These are phyloP conservation scores for Strobilomyces dryophilus DNA, from an alignment of 768 basidiomycete species.

Conservation along the genomic window DNA sequence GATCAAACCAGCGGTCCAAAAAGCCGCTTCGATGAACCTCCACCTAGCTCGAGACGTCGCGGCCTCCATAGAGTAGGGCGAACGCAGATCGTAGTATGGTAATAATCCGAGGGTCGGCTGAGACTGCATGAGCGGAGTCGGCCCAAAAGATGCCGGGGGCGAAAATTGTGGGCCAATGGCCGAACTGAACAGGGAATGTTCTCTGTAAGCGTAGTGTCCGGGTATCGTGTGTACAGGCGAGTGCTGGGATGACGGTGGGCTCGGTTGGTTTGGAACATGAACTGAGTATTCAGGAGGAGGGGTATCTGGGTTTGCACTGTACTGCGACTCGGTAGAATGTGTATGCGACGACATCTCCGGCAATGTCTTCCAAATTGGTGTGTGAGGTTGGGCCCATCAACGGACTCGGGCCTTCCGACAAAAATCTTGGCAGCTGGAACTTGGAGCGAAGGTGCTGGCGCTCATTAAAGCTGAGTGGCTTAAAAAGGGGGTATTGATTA, in stretches of 20 bases:
- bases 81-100: slow-evolving; percentile 43
- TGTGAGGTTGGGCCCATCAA: background rate
- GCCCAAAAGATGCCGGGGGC: slow-evolving; percentile 29
- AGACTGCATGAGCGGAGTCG: slow-evolving; percentile 38
- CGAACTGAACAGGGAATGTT: slow-evolving; percentile 17
- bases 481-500: background rate
- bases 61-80: slow-evolving; percentile 34
- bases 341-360: slow-evolving; percentile 12
- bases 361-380: background rate
- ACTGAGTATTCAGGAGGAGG: slow-evolving; percentile 29
- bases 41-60: slow-evolving; percentile 38
- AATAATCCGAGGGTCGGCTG: slow-evolving; percentile 32
- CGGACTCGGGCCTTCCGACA: background rate
- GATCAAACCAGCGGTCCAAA: slow-evolving; percentile 37
- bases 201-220: slow-evolving; percentile 12
- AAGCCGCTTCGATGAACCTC: slow-evolving; percentile 41
- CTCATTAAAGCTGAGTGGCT: background rate
- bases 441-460: background rate
- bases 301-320: slow-evolving; percentile 23
- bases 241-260: slow-evolving; percentile 16
- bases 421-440: background rate
- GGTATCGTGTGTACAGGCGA: slow-evolving; percentile 11
- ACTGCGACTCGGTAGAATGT: slow-evolving; percentile 15
- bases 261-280: slow-evolving; percentile 13
- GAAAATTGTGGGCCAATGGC: slow-evolving; percentile 11